Evolutionary conservation across 257 asterid species (phyloP), one percentile per base, ranked within the genome.

Genomic region (Petunia axillaris): DNA sequence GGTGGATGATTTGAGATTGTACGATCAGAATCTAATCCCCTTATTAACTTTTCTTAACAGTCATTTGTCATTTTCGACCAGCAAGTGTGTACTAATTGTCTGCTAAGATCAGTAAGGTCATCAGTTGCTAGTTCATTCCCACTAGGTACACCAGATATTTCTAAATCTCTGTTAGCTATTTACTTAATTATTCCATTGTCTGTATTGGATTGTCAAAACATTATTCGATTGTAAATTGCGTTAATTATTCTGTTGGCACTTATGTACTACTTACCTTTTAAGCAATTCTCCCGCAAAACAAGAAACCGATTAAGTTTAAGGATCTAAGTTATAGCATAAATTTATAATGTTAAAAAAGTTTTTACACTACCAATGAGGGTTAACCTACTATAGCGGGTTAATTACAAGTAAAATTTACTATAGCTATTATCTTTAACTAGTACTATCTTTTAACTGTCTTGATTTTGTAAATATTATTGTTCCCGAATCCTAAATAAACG

Each of bases 1-100:
- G 85, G 82, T 84, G 84, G 81, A 80, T 83, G 71, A 79, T 65
- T 83, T 79, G 73, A 14, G 82, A 74, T 81, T 81, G 63, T 44
- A 64, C 84, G 76, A 65, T 79, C 79, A 77, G 89, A 91, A 86
- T 86, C 84, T n/a, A 71, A 71, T 48, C 59, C 77, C 60, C 35
- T 9, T 71, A 48, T 10, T 25, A 35, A 25, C 59, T 77, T 55
- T 79, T 43, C 25, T 11, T 58, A 10, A 25, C 1, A 40, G 40
- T 13, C 37, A 41, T 66, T 66, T 66, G 54, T 66, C 75, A 50
- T 15, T 66, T 41, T 15, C 37, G 37, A 6, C 1, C 43, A 66
- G 36, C 74, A 66, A 39, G 53, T 66, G 74, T 40, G 5, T 16
- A 65, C 57, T 48, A 48, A 48, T 71, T 48, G 46, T 71, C 16